Percentiles rank a stretch among this genome's conserved stretches.
Evolutionary conservation across 75 land plant genomes (phyloP).

Genomic region (Cupressus sempervirens): DNA sequence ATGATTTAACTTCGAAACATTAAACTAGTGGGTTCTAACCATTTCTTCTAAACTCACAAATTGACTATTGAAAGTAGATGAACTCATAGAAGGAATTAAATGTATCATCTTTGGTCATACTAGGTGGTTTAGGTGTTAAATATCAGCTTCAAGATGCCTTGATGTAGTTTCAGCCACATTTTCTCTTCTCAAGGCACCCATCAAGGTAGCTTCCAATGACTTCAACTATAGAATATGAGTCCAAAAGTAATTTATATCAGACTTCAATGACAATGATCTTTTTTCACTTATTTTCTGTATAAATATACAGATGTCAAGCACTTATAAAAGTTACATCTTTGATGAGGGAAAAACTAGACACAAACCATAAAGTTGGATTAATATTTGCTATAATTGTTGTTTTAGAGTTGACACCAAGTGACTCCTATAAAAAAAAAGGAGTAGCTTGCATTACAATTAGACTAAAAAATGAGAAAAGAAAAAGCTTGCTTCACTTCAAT

Average conservation of each 20-base stretch:
- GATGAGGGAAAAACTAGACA: constrained; percentile 4
- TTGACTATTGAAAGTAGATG: neutral
- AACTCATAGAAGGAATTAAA: neutral
- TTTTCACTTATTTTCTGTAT: neutral
- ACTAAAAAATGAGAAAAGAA: neutral
- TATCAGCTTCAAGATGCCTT: too few species aligned
- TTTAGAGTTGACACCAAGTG: constrained; percentile 97
- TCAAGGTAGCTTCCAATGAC: too few species aligned
- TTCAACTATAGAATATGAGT: constrained; percentile 39
- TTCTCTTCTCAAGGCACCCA: too few species aligned
- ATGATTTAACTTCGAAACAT: neutral
- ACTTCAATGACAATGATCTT: neutral
- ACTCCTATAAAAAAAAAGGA: constrained; percentile 53
- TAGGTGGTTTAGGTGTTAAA: too few species aligned
- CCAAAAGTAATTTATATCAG: neutral
- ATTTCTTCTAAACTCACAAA: neutral
- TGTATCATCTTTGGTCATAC: too few species aligned
- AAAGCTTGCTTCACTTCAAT: neutral
- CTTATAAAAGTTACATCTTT: neutral
- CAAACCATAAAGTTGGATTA: constrained; percentile 85
- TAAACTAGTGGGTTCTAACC: neutral
- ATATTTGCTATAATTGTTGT: constrained; percentile 95
- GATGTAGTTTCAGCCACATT: too few species aligned
- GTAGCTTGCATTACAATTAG: neutral
- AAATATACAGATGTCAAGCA: neutral